Evolutionary conservation across 805 yeast genomes (phyloP).

Genomic region (Saccharomyces kudriavzevii): DNA sequence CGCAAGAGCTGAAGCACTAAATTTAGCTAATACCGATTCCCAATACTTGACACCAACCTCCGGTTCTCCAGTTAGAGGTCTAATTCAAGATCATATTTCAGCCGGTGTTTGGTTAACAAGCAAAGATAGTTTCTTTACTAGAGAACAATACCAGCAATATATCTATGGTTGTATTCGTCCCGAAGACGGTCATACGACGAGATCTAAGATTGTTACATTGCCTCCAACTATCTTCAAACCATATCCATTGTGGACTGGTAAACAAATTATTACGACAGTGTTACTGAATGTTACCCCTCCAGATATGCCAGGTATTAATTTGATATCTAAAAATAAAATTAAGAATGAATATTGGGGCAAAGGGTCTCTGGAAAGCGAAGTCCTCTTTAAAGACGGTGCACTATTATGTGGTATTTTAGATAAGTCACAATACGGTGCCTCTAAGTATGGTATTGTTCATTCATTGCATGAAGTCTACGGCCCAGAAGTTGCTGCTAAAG

Average conservation of each 20-base stretch:
- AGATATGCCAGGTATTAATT: constrained; percentile 84
- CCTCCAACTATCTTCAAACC: constrained; percentile 91
- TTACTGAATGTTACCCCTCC: constrained; percentile 80
- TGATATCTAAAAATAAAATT: constrained; percentile 76
- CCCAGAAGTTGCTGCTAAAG: constrained; percentile 78
- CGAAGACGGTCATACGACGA: constrained; percentile 91
- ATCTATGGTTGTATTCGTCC: constrained; percentile 92
- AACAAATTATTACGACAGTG: constrained; percentile 90
- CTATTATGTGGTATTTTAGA: constrained; percentile 87
- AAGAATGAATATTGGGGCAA: constrained; percentile 93
- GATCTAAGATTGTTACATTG: constrained; percentile 58
- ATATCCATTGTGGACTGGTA: constrained; percentile 92
- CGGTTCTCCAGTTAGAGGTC: constrained; percentile 96
- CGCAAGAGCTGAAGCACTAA: constrained; percentile 92
- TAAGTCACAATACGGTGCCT: constrained; percentile 97
- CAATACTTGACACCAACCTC: constrained; percentile 98
- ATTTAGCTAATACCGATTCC: constrained; percentile 93
- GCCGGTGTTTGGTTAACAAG: constrained; percentile 98
- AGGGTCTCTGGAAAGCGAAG: constrained; percentile 77
- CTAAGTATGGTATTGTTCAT: constrained; percentile 93
- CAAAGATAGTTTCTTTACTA: constrained; percentile 83
- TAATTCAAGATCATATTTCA: constrained; percentile 96
- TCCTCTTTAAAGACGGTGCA: constrained; percentile 79
- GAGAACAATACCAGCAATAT: constrained; percentile 89
- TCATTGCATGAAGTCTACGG: constrained; percentile 95